phyloP scores from a whole-genome alignment of 768 basidiomycete species.

The Scleroderma bovista region DNA sequence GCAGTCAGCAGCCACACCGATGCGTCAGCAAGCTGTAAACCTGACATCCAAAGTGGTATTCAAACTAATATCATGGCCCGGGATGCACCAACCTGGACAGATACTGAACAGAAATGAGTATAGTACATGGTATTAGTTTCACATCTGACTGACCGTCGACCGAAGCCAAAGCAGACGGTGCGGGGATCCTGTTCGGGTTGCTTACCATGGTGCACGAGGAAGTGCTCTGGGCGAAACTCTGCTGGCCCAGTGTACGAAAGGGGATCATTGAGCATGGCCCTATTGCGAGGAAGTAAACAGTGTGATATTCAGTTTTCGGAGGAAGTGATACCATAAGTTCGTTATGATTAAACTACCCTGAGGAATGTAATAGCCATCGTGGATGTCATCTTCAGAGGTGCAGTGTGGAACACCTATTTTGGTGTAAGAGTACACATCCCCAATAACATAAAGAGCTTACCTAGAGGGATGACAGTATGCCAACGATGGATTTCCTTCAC shows the following conservation, averaged over 20 bases:
- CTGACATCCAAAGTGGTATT: slow-evolving; percentile 3
- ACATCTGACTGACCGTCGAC: slow-evolving; percentile 1
- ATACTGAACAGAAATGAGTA: not conserved
- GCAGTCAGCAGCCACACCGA: slow-evolving; percentile 15
- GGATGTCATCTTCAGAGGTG: slow-evolving; percentile 8
- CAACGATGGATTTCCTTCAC: slow-evolving; percentile 5
- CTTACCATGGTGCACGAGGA: slow-evolving; percentile 23
- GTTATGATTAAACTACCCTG: slow-evolving; percentile 6
- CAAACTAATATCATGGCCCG: too few species aligned
- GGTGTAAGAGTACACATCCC: slow-evolving; percentile 28
- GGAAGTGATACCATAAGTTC: slow-evolving; percentile 2
- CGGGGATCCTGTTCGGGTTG: slow-evolving; percentile 9
- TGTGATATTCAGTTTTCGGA: not conserved
- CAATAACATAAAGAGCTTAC: slow-evolving; percentile 9
- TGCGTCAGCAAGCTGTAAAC: slow-evolving; percentile 20
- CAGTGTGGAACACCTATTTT: slow-evolving; percentile 11
- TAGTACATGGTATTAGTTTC: not conserved
- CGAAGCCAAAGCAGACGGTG: slow-evolving; percentile 12
- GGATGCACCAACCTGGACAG: not conserved
- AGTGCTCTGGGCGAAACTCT: slow-evolving; percentile 44
- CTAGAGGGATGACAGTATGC: not conserved
- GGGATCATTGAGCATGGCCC: slow-evolving; percentile 8
- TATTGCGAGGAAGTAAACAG: not conserved
- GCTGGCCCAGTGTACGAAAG: slow-evolving; percentile 42
- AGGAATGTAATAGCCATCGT: slow-evolving; percentile 10